Conservation (phyloP, 2,329 filamentous ascomycete genomes). For the Fusarium acutatum region DNA sequence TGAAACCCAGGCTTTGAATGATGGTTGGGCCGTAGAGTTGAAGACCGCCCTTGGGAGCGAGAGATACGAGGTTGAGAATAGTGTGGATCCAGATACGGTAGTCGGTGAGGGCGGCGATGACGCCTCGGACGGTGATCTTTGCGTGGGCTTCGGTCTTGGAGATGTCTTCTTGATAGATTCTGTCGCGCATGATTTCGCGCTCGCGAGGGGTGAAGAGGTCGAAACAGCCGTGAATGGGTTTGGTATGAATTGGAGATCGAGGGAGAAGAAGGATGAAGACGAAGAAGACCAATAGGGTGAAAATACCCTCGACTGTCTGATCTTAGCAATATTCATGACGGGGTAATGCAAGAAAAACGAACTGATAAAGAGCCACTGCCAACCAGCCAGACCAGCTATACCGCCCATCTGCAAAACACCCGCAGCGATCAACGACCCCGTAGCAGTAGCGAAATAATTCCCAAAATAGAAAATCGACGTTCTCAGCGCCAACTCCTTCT, state of each 20-base stretch:
- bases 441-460: constrained; percentile 34
- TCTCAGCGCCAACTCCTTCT: constrained; percentile 20
- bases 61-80: constrained; percentile 28
- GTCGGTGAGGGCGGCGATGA: constrained; percentile 8
- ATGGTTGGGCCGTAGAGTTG: constrained; percentile 37
- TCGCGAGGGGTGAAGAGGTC: constrained; percentile 32
- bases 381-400: constrained; percentile 14
- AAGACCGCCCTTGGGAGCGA: constrained; percentile 39
- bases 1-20: constrained; percentile 35
- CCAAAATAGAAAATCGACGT: constrained; percentile 33
- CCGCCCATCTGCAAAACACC: constrained; percentile 33
- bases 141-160: constrained; percentile 31
- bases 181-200: constrained; percentile 22
- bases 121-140: not conserved
- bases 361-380: constrained; percentile 35
- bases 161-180: constrained; percentile 30
- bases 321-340: not conserved
- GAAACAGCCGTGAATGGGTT: constrained; percentile 23
- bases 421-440: constrained; percentile 20
- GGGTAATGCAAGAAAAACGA: not conserved
- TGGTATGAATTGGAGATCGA: constrained; percentile 17
- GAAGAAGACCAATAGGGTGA: constrained; percentile 30
- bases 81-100: constrained; percentile 33
- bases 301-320: constrained; percentile 14
- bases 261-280: constrained; percentile 25